These are phyloP conservation scores for Hysterangium stoloniferum DNA, from an alignment of 768 basidiomycete genomes.

Conservation along the genomic window DNA sequence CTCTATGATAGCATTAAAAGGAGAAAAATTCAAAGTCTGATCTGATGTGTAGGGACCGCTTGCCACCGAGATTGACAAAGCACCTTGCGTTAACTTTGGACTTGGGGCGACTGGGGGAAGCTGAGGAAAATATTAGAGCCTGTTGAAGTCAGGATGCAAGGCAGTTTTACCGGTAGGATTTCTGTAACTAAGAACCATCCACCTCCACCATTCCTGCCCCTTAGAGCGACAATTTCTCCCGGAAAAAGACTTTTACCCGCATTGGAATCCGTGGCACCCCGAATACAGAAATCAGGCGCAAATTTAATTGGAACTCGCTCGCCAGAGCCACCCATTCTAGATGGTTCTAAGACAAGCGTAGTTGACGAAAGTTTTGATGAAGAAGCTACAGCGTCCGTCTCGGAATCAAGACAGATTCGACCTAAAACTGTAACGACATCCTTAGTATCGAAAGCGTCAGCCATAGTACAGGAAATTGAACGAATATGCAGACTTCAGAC, in stretches of 20 bases:
- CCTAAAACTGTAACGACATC: constrained; percentile 66
- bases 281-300: constrained; percentile 53
- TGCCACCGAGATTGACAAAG: constrained; percentile 63
- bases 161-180: constrained; percentile 57
- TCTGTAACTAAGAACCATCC: constrained; percentile 81
- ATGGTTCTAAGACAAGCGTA: constrained; percentile 74
- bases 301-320: constrained; percentile 67
- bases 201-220: constrained; percentile 87
- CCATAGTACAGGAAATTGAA: background rate
- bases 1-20: constrained; percentile 58
- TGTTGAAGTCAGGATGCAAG: background rate
- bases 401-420: constrained; percentile 63
- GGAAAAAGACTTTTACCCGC: constrained; percentile 76
- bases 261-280: constrained; percentile 52
- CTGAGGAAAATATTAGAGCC: constrained; percentile 35
- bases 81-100: constrained; percentile 30
- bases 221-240: constrained; percentile 78
- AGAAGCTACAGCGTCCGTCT: constrained; percentile 27
- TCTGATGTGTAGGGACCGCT: constrained; percentile 86
- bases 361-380: constrained; percentile 66
- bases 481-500: constrained; percentile 36
- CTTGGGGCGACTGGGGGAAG: constrained; percentile 48
- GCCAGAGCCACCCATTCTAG: constrained; percentile 66
- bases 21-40: constrained; percentile 64
- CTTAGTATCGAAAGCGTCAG: constrained; percentile 26